Evolutionary conservation across 2,329 filamentous ascomycete genomes (phyloP).

Genomic region (Diaporthe citriasiana): DNA sequence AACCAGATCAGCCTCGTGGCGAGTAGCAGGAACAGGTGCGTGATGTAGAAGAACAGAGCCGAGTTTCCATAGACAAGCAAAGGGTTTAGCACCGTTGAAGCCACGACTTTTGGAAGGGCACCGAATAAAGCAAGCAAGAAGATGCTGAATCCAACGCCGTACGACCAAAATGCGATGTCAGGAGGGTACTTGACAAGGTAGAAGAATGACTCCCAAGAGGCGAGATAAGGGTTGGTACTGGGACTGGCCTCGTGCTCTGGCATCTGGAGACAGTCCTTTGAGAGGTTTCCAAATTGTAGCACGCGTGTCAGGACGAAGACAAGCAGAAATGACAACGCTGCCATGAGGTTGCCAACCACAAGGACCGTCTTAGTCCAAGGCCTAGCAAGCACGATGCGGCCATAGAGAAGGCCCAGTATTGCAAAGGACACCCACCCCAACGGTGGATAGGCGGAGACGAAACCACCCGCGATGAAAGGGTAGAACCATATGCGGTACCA

Average conservation of each 20-base stretch:
- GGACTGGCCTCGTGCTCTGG: constrained; percentile 53
- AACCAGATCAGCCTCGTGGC: constrained; percentile 47
- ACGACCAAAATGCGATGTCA: constrained; percentile 61
- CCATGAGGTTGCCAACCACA: constrained; percentile 48
- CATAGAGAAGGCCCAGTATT: constrained; percentile 60
- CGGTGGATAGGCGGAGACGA: constrained; percentile 59
- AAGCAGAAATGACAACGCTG: constrained; percentile 50
- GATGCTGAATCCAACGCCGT: constrained; percentile 56
- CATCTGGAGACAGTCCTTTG: constrained; percentile 58
- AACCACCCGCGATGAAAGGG: constrained; percentile 46
- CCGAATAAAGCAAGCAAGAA: constrained; percentile 56
- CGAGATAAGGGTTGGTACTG: constrained; percentile 57
- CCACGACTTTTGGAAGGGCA: constrained; percentile 50
- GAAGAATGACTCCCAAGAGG: constrained; percentile 59
- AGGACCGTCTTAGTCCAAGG: constrained; percentile 50
- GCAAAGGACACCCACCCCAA: constrained; percentile 63
- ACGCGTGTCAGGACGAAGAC: constrained; percentile 60
- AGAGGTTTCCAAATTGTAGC: constrained; percentile 59
- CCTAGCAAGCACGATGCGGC: constrained; percentile 53
- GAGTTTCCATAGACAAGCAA: constrained; percentile 61
- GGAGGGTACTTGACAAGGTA: constrained; percentile 63
- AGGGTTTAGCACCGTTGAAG: constrained; percentile 50
- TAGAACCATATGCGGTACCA: constrained; percentile 59
- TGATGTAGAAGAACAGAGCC: constrained; percentile 61
- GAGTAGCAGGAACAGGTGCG: constrained; percentile 55